A percentile compares a stretch with the other conserved stretches of the same genome.
These are phyloP conservation scores for Cicer cuneatum DNA, from an alignment of 306 rosid species.

Conservation along the genomic window DNA sequence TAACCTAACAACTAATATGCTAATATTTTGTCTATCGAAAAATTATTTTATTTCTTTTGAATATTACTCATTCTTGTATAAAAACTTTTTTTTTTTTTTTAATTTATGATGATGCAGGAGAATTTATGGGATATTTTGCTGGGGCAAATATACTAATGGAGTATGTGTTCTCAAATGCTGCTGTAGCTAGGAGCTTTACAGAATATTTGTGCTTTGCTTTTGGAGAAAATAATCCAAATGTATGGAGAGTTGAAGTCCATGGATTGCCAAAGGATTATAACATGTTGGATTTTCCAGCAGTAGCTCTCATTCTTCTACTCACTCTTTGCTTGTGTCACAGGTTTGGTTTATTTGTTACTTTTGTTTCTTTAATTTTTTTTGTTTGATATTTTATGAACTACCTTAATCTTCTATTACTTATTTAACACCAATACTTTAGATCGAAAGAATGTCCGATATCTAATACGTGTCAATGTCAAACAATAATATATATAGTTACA, in stretches of 20 bases:
- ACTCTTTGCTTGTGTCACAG: conserved; percentile 89
- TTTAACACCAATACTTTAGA: no score
- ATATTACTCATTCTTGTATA: conserved; percentile 3
- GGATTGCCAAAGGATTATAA: conserved; percentile 67
- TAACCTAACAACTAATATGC: no score
- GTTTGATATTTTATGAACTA: background rate
- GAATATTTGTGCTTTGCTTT: conserved; percentile 69
- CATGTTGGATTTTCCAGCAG: conserved; percentile 92
- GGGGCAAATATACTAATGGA: conserved; percentile 95
- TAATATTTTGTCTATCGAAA: no score
- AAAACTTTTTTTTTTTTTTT: background rate
- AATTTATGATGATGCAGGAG: conserved; percentile 62
- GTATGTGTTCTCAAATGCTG: conserved; percentile 95
- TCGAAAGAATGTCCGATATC: no score
- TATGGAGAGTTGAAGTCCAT: conserved; percentile 84
- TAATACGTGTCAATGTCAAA: no score
- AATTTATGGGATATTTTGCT: conserved; percentile 88
- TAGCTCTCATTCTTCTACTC: conserved; percentile 82
- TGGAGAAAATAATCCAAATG: conserved; percentile 63
- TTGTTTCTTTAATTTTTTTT: background rate
- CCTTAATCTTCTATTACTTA: no score
- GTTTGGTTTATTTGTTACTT: conserved; percentile 47
- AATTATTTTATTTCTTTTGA: background rate
- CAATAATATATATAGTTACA: no score
- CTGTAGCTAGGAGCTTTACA: conserved; percentile 86